Evolutionary conservation across 192 early-diverging fungal genomes (phyloP).

Genomic region (Coemansia sp.): DNA sequence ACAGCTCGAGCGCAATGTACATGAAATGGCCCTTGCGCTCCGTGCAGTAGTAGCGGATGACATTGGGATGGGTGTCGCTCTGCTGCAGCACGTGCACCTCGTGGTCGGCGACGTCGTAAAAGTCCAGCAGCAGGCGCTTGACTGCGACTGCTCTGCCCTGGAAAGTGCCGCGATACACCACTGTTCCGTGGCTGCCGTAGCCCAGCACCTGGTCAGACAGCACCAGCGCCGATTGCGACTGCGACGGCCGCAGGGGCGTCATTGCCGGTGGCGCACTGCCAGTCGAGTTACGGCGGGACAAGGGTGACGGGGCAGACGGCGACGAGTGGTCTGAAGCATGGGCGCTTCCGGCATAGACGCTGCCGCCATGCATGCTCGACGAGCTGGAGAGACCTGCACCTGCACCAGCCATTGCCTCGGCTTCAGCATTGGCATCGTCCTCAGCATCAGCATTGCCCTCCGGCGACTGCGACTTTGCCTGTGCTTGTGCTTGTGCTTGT

Average conservation of each 20-base stretch:
- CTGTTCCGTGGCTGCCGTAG: constrained; percentile 94
- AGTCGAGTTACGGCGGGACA: constrained; percentile 49
- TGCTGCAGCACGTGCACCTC: constrained; percentile 91
- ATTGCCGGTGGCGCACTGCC: constrained; percentile 38
- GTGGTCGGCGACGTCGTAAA: constrained; percentile 93
- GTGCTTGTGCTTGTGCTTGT: too few relatives aligned
- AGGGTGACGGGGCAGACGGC: constrained; percentile 10
- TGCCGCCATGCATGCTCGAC: constrained; percentile 36
- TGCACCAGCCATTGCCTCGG: constrained; percentile 10
- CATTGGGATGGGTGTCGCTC: constrained; percentile 93
- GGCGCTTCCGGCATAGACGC: constrained; percentile 5
- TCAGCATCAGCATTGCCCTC: not conserved
- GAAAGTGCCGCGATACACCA: constrained; percentile 92
- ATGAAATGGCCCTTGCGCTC: constrained; percentile 87
- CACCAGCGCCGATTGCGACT: constrained; percentile 52
- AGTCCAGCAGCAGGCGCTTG: constrained; percentile 89
- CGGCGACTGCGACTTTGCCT: too few relatives aligned
- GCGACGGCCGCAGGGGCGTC: constrained; percentile 27
- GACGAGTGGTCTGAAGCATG: constrained; percentile 39
- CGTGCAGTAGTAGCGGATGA: constrained; percentile 90
- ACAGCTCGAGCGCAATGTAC: constrained; percentile 96
- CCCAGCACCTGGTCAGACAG: constrained; percentile 67
- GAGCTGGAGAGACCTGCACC: constrained; percentile 18
- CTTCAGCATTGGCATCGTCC: constrained; percentile 9
- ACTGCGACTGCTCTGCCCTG: constrained; percentile 90